Conservation (phyloP, 1,139 yeast species). For the Hansenula lynferdii region DNA sequence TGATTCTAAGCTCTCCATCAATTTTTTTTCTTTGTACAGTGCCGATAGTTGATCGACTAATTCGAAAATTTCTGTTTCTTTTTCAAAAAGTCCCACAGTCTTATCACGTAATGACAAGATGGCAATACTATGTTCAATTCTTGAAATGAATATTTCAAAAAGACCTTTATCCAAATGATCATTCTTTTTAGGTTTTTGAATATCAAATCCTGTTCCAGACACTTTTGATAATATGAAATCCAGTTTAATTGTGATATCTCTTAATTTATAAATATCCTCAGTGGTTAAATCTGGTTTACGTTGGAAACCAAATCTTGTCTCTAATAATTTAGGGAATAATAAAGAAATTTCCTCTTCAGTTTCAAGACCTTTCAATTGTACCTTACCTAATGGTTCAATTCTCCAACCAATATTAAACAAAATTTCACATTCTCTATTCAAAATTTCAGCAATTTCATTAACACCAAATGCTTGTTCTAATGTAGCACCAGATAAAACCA, state of each 20-base stretch:
- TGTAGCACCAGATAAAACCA: slow-evolving; percentile 33
- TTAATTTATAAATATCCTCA: slow-evolving; percentile 38
- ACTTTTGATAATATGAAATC: slow-evolving; percentile 34
- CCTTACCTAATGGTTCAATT: slow-evolving; percentile 76
- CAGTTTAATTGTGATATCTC: slow-evolving; percentile 43
- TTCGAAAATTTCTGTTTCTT: slow-evolving; percentile 13
- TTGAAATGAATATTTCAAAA: slow-evolving; percentile 40
- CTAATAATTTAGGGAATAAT: slow-evolving; percentile 64
- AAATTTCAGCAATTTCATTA: slow-evolving; percentile 51
- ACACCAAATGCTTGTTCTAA: slow-evolving; percentile 60
- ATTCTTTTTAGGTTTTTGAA: slow-evolving; percentile 29
- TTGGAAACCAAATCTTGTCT: slow-evolving; percentile 41
- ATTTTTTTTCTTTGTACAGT: slow-evolving; percentile 3
- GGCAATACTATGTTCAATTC: slow-evolving; percentile 41
- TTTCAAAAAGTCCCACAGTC: slow-evolving; percentile 19
- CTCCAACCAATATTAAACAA: slow-evolving; percentile 67
- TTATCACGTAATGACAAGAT: slow-evolving; percentile 21
- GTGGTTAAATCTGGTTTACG: slow-evolving; percentile 21
- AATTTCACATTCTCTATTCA: slow-evolving; percentile 64
- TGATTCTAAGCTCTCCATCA: no score
- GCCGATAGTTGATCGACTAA: slow-evolving; percentile 10
- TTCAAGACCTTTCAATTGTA: slow-evolving; percentile 89
- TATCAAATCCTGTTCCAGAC: slow-evolving; percentile 15
- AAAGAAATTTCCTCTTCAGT: slow-evolving; percentile 85
- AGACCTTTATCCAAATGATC: slow-evolving; percentile 29